Percentiles rank a stretch among this genome's conserved stretches.
phyloP scores from a whole-genome alignment of 768 basidiomycete genomes.

The Brasilioporus rufonigricans region DNA sequence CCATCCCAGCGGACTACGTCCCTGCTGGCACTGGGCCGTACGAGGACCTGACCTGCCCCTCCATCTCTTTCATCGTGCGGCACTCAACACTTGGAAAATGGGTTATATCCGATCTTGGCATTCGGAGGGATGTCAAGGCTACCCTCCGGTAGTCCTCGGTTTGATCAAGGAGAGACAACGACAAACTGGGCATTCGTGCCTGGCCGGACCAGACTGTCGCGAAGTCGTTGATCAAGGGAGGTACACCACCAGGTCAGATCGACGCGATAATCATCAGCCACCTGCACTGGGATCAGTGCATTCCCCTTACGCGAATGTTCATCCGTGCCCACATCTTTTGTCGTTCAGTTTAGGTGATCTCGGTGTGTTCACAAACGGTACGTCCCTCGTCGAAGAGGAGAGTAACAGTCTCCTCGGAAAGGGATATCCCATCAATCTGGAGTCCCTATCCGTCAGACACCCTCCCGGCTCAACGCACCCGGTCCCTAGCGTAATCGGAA shows the following conservation, averaged over 20 bases:
- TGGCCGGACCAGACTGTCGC: not conserved
- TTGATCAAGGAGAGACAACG: not conserved
- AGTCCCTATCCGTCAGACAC: not conserved
- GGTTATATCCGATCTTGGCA: conserved; percentile 56
- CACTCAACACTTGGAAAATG: conserved; percentile 42
- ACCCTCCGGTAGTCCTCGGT: conserved; percentile 24
- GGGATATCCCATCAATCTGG: not conserved
- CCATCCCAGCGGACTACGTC: too few species aligned
- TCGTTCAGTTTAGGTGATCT: conserved; percentile 38
- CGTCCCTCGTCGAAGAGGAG: conserved; percentile 46
- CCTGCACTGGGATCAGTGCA: conserved; percentile 46
- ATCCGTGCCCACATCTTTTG: not conserved
- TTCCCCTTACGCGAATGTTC: not conserved
- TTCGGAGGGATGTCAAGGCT: conserved; percentile 47
- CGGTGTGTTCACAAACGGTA: conserved; percentile 40
- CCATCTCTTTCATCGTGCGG: conserved; percentile 50
- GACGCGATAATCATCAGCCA: conserved; percentile 26
- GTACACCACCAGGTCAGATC: not conserved
- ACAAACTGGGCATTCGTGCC: not conserved
- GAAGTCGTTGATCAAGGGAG: not conserved
- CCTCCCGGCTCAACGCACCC: not conserved
- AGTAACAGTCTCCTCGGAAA: not conserved
- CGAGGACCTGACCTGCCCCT: conserved; percentile 36
- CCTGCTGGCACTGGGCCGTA: too few species aligned
- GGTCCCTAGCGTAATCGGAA: not conserved